Percentiles rank a stretch among this genome's conserved stretches.
Evolutionary conservation across 176 grass and related monocot species (phyloP).

Genomic region (Oryza nivara): DNA sequence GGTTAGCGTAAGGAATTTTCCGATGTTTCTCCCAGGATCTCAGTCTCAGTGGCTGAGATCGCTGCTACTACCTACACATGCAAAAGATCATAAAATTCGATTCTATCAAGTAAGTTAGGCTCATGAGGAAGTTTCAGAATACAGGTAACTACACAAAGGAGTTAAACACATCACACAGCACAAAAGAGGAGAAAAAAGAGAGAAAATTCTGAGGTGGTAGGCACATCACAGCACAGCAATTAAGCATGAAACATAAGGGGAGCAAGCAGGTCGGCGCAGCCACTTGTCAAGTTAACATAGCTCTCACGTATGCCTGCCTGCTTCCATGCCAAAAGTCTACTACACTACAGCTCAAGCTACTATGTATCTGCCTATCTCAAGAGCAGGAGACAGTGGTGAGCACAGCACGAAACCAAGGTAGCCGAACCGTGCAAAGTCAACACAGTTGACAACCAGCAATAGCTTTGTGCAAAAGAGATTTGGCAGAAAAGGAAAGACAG

Average conservation of each 20-base stretch:
- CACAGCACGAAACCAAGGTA: constrained; percentile 11
- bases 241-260: not conserved
- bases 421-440: constrained; percentile 19
- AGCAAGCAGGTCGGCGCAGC: not conserved
- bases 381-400: not conserved
- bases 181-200: not conserved
- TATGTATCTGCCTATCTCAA: not conserved
- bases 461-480: not conserved
- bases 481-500: constrained; percentile 38
- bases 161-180: no score
- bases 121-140: constrained; percentile 7
- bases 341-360: not conserved
- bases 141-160: constrained; percentile 10
- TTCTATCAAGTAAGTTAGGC: constrained; percentile 24
- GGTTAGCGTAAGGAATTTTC: not conserved
- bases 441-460: not conserved
- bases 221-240: not conserved
- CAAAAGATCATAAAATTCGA: not conserved
- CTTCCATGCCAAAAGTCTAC: not conserved
- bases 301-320: not conserved
- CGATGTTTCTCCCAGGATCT: not conserved
- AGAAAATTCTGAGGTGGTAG: not conserved
- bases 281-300: constrained; percentile 21
- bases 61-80: constrained; percentile 5
- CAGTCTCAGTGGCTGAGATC: not conserved